Percentiles rank a stretch among this genome's conserved stretches.
These are phyloP conservation scores for Tolypocladium capitatum DNA, from an alignment of 2,329 filamentous ascomycete genomes.

Conservation along the genomic window DNA sequence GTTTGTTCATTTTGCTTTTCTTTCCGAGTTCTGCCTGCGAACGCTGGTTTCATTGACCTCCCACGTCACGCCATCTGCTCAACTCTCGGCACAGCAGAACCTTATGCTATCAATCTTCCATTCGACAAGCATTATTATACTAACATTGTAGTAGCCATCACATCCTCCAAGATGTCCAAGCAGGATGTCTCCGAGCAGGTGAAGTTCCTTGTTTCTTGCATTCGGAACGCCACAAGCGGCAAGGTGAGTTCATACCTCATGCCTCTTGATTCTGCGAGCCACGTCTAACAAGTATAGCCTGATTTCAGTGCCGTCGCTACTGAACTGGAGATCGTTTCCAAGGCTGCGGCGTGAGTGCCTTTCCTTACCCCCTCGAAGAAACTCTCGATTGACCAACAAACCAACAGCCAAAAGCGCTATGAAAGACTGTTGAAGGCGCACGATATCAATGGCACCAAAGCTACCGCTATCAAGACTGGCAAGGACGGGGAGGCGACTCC, in stretches of 20 bases:
- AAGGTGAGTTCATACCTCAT: slow-evolving; percentile 30
- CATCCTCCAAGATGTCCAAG: slow-evolving; percentile 21
- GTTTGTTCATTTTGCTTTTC: background rate
- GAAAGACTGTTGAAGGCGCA: slow-evolving; percentile 51
- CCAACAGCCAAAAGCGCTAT: slow-evolving; percentile 49
- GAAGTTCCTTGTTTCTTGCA: slow-evolving; percentile 53
- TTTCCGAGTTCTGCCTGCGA: background rate
- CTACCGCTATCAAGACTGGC: slow-evolving; percentile 2
- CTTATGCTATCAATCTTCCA: too few species aligned
- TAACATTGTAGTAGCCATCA: background rate
- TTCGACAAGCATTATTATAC: background rate
- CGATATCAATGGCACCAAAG: slow-evolving; percentile 23
- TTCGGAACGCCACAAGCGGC: slow-evolving; percentile 45
- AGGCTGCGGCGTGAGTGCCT: slow-evolving; percentile 55
- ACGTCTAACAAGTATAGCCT: slow-evolving; percentile 29
- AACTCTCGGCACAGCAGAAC: background rate
- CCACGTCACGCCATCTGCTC: background rate
- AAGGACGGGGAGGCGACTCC: slow-evolving; percentile 2
- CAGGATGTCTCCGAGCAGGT: slow-evolving; percentile 42
- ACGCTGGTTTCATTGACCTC: background rate
- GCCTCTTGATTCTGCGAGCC: background rate
- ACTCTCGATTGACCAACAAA: background rate
- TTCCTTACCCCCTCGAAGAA: too few species aligned
- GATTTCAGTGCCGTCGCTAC: slow-evolving; percentile 52
- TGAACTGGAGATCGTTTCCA: slow-evolving; percentile 49